Evolutionary conservation across 2,329 filamentous ascomycete genomes (phyloP).

Genomic region (Fusarium paranaense): DNA sequence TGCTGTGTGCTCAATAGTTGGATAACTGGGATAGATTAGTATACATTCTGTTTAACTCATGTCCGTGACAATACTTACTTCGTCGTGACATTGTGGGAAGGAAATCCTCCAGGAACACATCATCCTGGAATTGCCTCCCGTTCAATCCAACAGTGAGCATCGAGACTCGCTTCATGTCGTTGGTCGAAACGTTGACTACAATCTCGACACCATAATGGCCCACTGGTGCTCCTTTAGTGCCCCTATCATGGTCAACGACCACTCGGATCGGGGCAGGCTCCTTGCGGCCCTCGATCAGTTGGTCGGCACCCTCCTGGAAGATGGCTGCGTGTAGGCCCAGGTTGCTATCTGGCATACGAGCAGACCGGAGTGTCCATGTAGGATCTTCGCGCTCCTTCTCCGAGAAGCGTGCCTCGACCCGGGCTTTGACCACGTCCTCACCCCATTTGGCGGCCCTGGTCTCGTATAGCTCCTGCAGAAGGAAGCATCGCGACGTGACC

Average conservation of each 20-base stretch:
- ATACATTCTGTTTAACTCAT: neutral
- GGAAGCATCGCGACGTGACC: constrained; percentile 74
- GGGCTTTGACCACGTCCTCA: constrained; percentile 88
- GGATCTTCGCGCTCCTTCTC: constrained; percentile 85
- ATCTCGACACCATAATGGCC: constrained; percentile 79
- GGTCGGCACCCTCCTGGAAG: constrained; percentile 75
- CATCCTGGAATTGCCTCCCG: constrained; percentile 79
- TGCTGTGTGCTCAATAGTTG: constrained; percentile 79
- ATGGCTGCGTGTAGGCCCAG: constrained; percentile 74
- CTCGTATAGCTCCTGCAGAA: constrained; percentile 81
- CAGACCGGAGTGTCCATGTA: constrained; percentile 82
- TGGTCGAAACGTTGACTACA: constrained; percentile 70
- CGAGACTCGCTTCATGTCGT: constrained; percentile 62
- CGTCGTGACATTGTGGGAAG: constrained; percentile 79
- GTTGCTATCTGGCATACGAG: constrained; percentile 70
- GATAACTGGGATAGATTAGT: constrained; percentile 67
- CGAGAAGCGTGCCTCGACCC: constrained; percentile 85
- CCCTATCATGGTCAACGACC: constrained; percentile 77
- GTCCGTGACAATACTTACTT: constrained; percentile 61
- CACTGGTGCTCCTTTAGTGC: constrained; percentile 73
- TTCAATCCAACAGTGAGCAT: constrained; percentile 72
- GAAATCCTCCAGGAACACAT: constrained; percentile 78
- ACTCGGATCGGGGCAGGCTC: constrained; percentile 78
- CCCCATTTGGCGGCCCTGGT: constrained; percentile 80
- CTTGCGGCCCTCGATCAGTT: constrained; percentile 71